phyloP scores from a whole-genome alignment of 257 asterid genomes.

The Galeopsis tetrahit region DNA sequence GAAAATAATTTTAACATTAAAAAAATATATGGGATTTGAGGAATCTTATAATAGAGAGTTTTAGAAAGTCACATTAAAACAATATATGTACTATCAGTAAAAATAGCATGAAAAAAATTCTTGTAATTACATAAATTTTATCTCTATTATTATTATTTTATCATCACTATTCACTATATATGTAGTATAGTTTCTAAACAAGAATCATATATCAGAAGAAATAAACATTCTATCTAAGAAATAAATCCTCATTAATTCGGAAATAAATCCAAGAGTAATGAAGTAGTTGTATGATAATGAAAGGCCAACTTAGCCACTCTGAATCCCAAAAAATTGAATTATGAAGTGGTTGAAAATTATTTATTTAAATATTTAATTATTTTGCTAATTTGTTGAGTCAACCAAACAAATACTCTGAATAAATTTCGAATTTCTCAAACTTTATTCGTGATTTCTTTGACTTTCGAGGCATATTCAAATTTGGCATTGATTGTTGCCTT shows the following conservation, averaged over 20 bases:
- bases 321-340: conserved; percentile 9
- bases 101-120: too few relatives aligned
- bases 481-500: conserved; percentile 27
- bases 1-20: too few relatives aligned
- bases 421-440: background rate
- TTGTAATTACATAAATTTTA: too few relatives aligned
- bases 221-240: conserved; percentile 15
- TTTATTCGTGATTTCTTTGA: conserved; percentile 34
- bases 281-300: conserved; percentile 44
- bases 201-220: background rate
- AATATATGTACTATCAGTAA: too few relatives aligned
- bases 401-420: conserved; percentile 34
- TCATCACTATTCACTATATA: background rate
- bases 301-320: conserved; percentile 28
- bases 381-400: conserved; percentile 28
- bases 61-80: too few relatives aligned
- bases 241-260: background rate
- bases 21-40: too few relatives aligned
- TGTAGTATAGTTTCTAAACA: background rate
- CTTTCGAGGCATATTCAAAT: conserved; percentile 26
- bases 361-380: background rate
- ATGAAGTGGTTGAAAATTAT: conserved; percentile 41
- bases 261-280: background rate
- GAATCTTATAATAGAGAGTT: too few relatives aligned
- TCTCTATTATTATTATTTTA: background rate